These are phyloP conservation scores for Uronychia binucleata DNA, from an alignment of 73 alveolate species.

Conservation along the genomic window DNA sequence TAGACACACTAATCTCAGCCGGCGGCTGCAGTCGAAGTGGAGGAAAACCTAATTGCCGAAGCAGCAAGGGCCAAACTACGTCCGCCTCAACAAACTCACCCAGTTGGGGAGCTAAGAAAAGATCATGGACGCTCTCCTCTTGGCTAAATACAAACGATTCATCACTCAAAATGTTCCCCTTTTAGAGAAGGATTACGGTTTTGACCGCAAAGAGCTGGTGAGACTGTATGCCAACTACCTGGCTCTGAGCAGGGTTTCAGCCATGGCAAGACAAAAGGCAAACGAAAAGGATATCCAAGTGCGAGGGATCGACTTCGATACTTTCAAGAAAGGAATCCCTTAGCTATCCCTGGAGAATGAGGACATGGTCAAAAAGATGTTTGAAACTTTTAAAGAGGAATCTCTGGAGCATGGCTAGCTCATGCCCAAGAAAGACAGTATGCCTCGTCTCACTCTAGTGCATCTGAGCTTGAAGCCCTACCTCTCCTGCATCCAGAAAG, in stretches of 20 bases:
- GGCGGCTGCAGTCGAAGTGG: too few species aligned
- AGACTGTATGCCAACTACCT: not conserved
- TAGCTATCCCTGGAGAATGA: slow-evolving; percentile 33
- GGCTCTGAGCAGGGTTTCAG: not conserved
- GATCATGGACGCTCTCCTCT: too few species aligned
- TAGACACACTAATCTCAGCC: too few species aligned
- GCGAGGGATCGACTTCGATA: slow-evolving; percentile 35
- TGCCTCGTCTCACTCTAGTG: too few species aligned
- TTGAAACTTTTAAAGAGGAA: slow-evolving; percentile 14
- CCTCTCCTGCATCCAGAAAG: slow-evolving; percentile 30
- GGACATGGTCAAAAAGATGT: slow-evolving; percentile 22
- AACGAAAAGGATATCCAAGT: not conserved
- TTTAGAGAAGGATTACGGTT: not conserved
- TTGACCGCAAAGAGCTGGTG: not conserved
- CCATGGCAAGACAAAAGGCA: not conserved
- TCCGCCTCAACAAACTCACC: too few species aligned
- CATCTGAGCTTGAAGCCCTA: too few species aligned
- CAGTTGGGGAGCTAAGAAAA: too few species aligned
- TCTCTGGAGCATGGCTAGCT: not conserved
- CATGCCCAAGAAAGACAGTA: slow-evolving; percentile 1
- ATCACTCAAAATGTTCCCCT: not conserved
- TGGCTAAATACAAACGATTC: too few species aligned
- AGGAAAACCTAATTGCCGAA: too few species aligned
- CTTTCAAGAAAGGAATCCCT: slow-evolving; percentile 55
- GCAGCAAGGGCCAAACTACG: too few species aligned